A percentile compares a stretch with the other conserved stretches of the same genome.
Evolutionary conservation across 306 rosid genomes (phyloP).

Genomic region (Trifolium dubium): DNA sequence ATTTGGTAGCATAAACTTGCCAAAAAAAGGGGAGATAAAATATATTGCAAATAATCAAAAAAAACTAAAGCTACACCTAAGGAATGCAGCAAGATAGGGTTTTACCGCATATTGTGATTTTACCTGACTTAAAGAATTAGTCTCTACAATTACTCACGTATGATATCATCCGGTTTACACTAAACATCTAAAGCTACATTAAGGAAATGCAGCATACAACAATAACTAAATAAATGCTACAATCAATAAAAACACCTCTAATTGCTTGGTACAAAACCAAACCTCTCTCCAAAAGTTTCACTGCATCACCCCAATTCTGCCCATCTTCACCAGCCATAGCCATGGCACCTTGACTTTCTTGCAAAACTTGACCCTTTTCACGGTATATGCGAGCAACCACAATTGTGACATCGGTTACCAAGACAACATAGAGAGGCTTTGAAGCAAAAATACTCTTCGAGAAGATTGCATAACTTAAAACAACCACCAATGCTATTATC

Average conservation of each 20-base stretch:
- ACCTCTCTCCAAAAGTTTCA: constrained; percentile 81
- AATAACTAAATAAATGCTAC: constrained; percentile 73
- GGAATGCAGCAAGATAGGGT: neutral
- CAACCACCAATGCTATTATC: constrained; percentile 61
- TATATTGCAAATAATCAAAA: constrained; percentile 11
- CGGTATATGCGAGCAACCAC: constrained; percentile 53
- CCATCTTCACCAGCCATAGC: constrained; percentile 41
- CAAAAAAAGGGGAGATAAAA: neutral
- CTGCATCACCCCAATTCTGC: constrained; percentile 67
- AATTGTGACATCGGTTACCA: constrained; percentile 66
- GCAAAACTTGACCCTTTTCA: constrained; percentile 43
- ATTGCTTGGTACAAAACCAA: constrained; percentile 78
- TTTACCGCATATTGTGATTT: neutral
- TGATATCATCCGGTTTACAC: neutral
- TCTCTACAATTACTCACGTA: neutral
- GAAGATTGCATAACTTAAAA: constrained; percentile 50
- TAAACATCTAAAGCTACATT: constrained; percentile 39
- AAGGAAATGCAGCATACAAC: constrained; percentile 70
- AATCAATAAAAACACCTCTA: constrained; percentile 75
- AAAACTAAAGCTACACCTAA: neutral
- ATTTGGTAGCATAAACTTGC: constrained; percentile 34
- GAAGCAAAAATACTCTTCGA: constrained; percentile 54
- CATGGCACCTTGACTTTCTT: constrained; percentile 46
- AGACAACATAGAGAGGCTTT: constrained; percentile 73
- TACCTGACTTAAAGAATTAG: neutral